Evolutionary conservation across 495 filamentous ascomycete genomes (phyloP).

Genomic region (Collariella sp.): DNA sequence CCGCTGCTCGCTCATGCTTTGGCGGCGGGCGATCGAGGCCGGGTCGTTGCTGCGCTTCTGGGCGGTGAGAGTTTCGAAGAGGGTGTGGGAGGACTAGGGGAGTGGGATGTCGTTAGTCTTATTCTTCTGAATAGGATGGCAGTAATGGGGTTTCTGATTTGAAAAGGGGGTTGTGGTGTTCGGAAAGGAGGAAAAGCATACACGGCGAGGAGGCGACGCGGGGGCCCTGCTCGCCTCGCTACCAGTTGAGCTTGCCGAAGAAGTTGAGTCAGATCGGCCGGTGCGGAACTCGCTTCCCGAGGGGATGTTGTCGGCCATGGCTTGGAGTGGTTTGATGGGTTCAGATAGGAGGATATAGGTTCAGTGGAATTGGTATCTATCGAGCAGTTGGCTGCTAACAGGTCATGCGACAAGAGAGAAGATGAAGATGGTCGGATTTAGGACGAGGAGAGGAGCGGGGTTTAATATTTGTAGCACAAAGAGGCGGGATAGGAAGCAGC

Average conservation of each 20-base stretch:
- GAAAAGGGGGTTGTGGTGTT: neutral
- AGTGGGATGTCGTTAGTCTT: neutral
- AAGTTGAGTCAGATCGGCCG: slow-evolving; percentile 25
- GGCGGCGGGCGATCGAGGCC: slow-evolving; percentile 30
- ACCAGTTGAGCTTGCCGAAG: slow-evolving; percentile 16
- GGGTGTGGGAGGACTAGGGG: slow-evolving; percentile 28
- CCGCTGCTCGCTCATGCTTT: slow-evolving; percentile 40
- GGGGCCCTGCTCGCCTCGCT: neutral
- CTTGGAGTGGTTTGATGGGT: neutral
- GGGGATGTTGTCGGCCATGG: slow-evolving; percentile 14
- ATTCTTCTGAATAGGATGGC: neutral
- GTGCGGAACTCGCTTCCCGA: slow-evolving; percentile 14
- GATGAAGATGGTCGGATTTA: neutral
- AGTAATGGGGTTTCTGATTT: neutral
- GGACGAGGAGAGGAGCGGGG: slow-evolving; percentile 6
- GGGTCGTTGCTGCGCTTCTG: slow-evolving; percentile 38
- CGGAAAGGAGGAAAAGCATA: neutral
- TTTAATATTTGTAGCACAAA: slow-evolving; percentile 3
- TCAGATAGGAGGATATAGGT: neutral
- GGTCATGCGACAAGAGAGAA: neutral
- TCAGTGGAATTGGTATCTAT: neutral
- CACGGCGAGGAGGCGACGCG: slow-evolving; percentile 8
- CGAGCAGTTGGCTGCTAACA: neutral
- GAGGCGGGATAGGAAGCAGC: neutral
- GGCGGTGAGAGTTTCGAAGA: slow-evolving; percentile 36